These are phyloP conservation scores for Mucor velutinosus DNA, from an alignment of 371 early-diverging fungal species.

Conservation along the genomic window DNA sequence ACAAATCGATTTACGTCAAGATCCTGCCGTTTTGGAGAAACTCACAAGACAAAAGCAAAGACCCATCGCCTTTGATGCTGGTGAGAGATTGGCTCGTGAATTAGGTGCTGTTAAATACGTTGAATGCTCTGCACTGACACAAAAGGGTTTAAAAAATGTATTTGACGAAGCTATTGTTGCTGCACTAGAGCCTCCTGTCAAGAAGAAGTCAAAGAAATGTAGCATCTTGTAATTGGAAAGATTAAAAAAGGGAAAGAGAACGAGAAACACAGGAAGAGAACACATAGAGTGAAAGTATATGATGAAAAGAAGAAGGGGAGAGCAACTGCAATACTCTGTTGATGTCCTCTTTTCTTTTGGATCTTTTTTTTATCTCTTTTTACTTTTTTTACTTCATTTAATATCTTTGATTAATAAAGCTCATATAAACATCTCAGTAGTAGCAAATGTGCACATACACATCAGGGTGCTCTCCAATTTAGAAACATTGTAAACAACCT, in stretches of 20 bases:
- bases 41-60: conserved; percentile 83
- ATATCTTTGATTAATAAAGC: conserved; percentile 3
- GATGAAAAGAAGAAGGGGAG: background rate
- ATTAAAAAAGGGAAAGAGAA: background rate
- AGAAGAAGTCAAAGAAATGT: conserved; percentile 83
- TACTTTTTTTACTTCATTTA: background rate
- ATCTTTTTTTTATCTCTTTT: background rate
- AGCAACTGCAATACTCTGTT: background rate
- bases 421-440: background rate
- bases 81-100: conserved; percentile 87
- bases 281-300: background rate
- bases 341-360: background rate
- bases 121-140: conserved; percentile 97
- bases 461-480: background rate
- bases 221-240: conserved; percentile 58
- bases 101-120: conserved; percentile 97
- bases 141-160: conserved; percentile 95
- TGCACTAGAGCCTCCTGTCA: conserved; percentile 91
- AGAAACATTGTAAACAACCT: background rate
- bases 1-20: conserved; percentile 95
- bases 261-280: background rate
- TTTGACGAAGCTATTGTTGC: conserved; percentile 99
- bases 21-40: conserved; percentile 79
- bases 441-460: background rate
- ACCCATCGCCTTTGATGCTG: conserved; percentile 82